Percentiles rank a stretch among this genome's conserved stretches.
Evolutionary conservation across 768 basidiomycete species (phyloP).

Genomic region (Mycena haematopus): DNA sequence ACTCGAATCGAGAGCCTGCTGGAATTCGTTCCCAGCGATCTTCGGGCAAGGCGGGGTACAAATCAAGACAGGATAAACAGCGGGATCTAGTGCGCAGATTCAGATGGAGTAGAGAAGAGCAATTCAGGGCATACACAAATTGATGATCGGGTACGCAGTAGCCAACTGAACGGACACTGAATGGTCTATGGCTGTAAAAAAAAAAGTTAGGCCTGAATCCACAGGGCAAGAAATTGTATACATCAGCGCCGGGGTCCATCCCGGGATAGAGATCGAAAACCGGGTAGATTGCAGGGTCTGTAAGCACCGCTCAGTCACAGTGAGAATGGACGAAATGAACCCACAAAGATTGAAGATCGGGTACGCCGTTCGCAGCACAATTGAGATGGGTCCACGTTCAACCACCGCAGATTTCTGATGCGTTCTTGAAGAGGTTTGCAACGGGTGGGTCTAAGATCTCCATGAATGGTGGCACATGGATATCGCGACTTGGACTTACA

Average conservation of each 20-base stretch:
- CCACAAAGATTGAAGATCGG: conserved; percentile 35
- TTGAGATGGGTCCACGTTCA: conserved; percentile 8
- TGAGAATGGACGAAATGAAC: conserved; percentile 1
- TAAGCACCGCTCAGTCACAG: background rate
- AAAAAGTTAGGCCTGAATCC: background rate
- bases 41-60: conserved; percentile 37
- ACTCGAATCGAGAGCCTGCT: background rate
- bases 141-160: conserved; percentile 29
- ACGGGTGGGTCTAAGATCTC: conserved; percentile 1
- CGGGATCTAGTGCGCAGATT: conserved; percentile 31
- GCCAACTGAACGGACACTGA: conserved; percentile 9
- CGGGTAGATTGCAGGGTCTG: conserved; percentile 21
- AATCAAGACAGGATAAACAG: conserved; percentile 39
- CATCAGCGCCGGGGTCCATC: background rate
- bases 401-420: background rate
- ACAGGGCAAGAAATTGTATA: background rate
- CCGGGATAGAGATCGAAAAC: conserved; percentile 16
- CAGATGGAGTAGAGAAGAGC: background rate
- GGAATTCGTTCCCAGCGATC: background rate
- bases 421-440: conserved; percentile 2
- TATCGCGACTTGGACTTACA: conserved; percentile 30
- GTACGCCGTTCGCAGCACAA: conserved; percentile 22
- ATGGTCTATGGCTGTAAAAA: background rate
- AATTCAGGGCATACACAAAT: conserved; percentile 31
- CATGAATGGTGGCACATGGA: conserved; percentile 23